phyloP scores from a whole-genome alignment of 805 yeast species.

The Zygotorulaspora danielsina region DNA sequence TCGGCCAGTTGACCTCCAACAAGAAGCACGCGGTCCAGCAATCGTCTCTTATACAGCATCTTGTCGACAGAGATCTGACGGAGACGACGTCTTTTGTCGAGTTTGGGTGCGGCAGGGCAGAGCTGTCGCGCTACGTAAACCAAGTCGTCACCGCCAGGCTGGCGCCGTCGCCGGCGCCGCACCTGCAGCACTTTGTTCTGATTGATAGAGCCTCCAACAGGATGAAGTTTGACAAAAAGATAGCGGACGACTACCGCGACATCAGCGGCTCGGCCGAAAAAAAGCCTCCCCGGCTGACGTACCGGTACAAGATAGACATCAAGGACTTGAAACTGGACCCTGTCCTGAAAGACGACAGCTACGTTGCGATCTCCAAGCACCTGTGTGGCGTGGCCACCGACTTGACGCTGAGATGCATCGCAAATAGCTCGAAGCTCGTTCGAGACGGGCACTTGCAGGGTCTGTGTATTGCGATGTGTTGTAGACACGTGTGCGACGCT shows the following conservation, averaged over 20 bases:
- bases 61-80: constrained; percentile 36
- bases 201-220: constrained; percentile 76
- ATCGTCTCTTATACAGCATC: constrained; percentile 68
- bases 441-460: constrained; percentile 41
- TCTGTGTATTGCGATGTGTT: constrained; percentile 83
- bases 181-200: constrained; percentile 45
- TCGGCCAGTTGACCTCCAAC: constrained; percentile 45
- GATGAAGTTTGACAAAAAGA: constrained; percentile 71
- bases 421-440: constrained; percentile 34
- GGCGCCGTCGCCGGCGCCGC: constrained; percentile 4
- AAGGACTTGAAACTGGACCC: constrained; percentile 61
- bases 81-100: constrained; percentile 48
- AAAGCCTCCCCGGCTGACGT: constrained; percentile 28
- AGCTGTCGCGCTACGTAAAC: constrained; percentile 61
- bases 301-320: constrained; percentile 57
- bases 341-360: constrained; percentile 33
- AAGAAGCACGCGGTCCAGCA: constrained; percentile 82
- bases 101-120: constrained; percentile 91
- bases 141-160: constrained; percentile 25
- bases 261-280: constrained; percentile 4
- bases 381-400: constrained; percentile 94
- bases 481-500: constrained; percentile 80
- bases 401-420: constrained; percentile 63
- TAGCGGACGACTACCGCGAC: constrained; percentile 45
- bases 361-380: constrained; percentile 77